phyloP scores from a whole-genome alignment of 1,139 yeast genomes.

The Nadsonia starkeyi-henricii region DNA sequence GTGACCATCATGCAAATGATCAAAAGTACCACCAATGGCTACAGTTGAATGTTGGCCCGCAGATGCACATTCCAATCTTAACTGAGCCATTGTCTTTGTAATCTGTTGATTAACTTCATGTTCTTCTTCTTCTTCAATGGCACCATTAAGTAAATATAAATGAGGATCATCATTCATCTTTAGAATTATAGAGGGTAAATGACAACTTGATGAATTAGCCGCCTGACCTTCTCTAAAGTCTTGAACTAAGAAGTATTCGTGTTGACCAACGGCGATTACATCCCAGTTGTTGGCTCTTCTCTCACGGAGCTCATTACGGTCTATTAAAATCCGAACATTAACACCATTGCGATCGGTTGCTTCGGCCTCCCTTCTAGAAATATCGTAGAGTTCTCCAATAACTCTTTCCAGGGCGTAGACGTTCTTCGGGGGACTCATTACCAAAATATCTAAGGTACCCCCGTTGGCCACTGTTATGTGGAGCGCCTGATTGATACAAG shows the following conservation, averaged over 20 bases:
- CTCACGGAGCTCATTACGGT: conserved; percentile 19
- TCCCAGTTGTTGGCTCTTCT: conserved; percentile 22
- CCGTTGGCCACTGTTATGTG: conserved; percentile 20
- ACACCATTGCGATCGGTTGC: conserved; percentile 14
- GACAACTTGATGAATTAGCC: background rate
- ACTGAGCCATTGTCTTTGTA: conserved; percentile 1
- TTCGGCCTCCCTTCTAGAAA: conserved; percentile 14
- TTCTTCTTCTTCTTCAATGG: conserved; percentile 9
- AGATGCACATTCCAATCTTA: conserved; percentile 1
- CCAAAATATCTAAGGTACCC: conserved; percentile 24
- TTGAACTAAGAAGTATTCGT: conserved; percentile 14
- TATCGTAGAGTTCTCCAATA: conserved; percentile 18
- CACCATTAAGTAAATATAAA: conserved; percentile 1
- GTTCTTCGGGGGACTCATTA: conserved; percentile 18
- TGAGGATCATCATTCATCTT: conserved; percentile 1
- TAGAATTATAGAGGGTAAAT: background rate
- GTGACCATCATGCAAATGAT: conserved; percentile 93
- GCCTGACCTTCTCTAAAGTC: conserved; percentile 7
- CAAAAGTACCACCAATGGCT: conserved; percentile 87
- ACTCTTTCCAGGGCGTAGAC: conserved; percentile 19
- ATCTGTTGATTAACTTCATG: background rate
- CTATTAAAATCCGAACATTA: conserved; percentile 24
- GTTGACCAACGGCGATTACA: conserved; percentile 19
- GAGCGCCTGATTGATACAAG: conserved; percentile 17
- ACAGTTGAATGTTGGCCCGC: conserved; percentile 14